These are phyloP conservation scores for Blastobotrys chiropterorum DNA, from an alignment of 805 yeast species.

Conservation along the genomic window DNA sequence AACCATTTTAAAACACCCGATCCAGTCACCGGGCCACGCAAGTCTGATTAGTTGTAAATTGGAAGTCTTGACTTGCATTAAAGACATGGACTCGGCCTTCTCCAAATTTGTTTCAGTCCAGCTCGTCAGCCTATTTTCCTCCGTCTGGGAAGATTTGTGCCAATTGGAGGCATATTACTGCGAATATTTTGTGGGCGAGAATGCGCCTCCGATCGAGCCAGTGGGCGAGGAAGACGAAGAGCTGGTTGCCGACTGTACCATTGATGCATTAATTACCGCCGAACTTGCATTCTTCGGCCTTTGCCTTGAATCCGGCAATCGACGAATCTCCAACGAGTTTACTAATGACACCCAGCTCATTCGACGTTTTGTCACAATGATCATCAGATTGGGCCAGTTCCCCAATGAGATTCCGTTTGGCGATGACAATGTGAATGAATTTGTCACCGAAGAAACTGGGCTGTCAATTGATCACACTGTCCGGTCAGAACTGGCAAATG, in stretches of 20 bases:
- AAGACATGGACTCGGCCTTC: conserved; percentile 9
- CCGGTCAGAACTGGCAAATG: conserved; percentile 57
- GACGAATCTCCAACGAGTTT: conserved; percentile 2
- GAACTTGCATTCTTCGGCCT: conserved; percentile 6
- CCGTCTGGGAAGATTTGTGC: conserved; percentile 10
- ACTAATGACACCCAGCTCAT: conserved; percentile 1
- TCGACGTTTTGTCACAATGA: conserved; percentile 2
- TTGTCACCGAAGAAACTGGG: conserved; percentile 70
- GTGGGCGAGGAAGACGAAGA: conserved; percentile 4
- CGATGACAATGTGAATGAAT: conserved; percentile 55
- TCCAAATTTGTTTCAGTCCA: conserved; percentile 2
- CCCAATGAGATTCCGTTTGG: conserved; percentile 36
- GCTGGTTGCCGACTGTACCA: conserved; percentile 1
- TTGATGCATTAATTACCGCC: neutral
- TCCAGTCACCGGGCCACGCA: conserved; percentile 1
- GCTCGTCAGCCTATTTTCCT: conserved; percentile 4
- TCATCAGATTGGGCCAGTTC: conserved; percentile 4
- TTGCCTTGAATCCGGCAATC: conserved; percentile 4
- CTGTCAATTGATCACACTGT: conserved; percentile 48
- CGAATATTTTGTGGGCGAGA: conserved; percentile 2
- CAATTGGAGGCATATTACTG: neutral
- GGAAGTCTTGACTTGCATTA: conserved; percentile 8
- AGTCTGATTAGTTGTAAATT: conserved; percentile 8
- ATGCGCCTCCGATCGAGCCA: neutral
- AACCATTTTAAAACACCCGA: conserved; percentile 2